Percentiles rank a stretch among this genome's conserved stretches.
Evolutionary conservation across 352 stramenopile genomes (phyloP).

Genomic region (Phytophthora citrophthora): DNA sequence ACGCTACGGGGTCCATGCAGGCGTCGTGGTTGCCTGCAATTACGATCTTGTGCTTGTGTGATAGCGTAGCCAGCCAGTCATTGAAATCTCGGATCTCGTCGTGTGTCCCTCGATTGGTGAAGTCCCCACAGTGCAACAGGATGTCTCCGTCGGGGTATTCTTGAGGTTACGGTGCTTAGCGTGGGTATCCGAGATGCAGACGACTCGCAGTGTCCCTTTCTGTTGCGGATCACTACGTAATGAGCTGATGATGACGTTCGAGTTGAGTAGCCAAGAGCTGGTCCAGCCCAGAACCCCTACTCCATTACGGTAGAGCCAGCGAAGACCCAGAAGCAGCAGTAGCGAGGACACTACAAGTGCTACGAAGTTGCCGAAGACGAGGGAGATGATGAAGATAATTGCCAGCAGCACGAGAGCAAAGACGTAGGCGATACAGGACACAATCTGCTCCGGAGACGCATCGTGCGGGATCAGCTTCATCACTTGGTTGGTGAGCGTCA

Average conservation of each 20-base stretch:
- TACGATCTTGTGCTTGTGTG: constrained; percentile 72
- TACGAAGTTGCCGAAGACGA: constrained; percentile 4
- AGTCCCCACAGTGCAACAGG: constrained; percentile 89
- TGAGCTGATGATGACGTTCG: constrained; percentile 19
- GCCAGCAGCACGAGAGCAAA: constrained; percentile 1
- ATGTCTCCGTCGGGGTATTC: constrained; percentile 63
- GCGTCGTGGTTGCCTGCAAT: constrained; percentile 78
- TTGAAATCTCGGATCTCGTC: constrained; percentile 68
- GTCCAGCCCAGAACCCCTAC: constrained; percentile 58
- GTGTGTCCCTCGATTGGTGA: constrained; percentile 75
- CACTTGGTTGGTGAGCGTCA: constrained; percentile 14
- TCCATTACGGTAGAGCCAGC: constrained; percentile 66
- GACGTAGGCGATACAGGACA: background rate
- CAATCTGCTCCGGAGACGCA: constrained; percentile 19
- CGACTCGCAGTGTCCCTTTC: constrained; percentile 55
- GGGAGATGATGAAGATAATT: background rate
- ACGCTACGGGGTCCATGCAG: constrained; percentile 61
- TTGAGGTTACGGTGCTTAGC: constrained; percentile 63
- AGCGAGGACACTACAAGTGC: background rate
- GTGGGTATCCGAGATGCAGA: constrained; percentile 81
- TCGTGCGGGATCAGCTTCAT: constrained; percentile 44
- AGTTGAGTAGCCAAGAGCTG: no score
- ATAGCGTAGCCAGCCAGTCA: constrained; percentile 62
- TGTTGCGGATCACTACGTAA: constrained; percentile 46
- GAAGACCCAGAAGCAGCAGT: constrained; percentile 20